A percentile compares a stretch with the other conserved stretches of the same genome.
These are phyloP conservation scores for Neurospora cerealis DNA, from an alignment of 495 filamentous ascomycete species.

Conservation along the genomic window DNA sequence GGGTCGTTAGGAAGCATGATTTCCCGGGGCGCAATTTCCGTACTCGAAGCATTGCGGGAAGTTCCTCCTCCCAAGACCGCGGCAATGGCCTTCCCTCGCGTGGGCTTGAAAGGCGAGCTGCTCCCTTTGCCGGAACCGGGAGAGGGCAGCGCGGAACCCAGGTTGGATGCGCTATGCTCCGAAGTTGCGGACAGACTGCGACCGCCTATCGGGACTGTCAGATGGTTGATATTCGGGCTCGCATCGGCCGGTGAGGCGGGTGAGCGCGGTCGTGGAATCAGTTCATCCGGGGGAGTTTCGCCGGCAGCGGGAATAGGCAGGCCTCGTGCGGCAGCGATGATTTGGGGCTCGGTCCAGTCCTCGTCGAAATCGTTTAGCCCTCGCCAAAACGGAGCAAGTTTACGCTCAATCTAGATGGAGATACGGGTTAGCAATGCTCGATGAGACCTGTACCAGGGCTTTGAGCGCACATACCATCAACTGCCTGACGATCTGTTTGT, in stretches of 20 bases:
- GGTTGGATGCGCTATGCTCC: constrained; percentile 42
- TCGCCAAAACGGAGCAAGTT: constrained; percentile 89
- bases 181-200: constrained; percentile 69
- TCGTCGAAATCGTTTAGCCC: constrained; percentile 82
- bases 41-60: constrained; percentile 55
- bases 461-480: constrained; percentile 59
- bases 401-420: constrained; percentile 68
- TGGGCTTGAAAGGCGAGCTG: constrained; percentile 44
- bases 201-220: constrained; percentile 68
- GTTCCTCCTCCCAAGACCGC: constrained; percentile 60
- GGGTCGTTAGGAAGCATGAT: constrained; percentile 72
- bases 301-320: constrained; percentile 77
- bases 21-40: constrained; percentile 64
- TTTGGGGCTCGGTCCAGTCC: constrained; percentile 86
- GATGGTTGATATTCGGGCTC: constrained; percentile 43
- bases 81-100: constrained; percentile 69
- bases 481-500: constrained; percentile 79
- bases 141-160: constrained; percentile 45
- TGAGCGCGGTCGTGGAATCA: constrained; percentile 37
- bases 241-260: constrained; percentile 23
- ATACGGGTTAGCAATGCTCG: constrained; percentile 1
- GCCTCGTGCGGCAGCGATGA: constrained; percentile 83
- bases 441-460: neutral
- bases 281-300: constrained; percentile 61
- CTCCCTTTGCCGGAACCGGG: constrained; percentile 38